Evolutionary conservation across 192 early-diverging fungal species (phyloP), one percentile per base, ranked within the genome.

Genomic region (Dissophora globulifera): DNA sequence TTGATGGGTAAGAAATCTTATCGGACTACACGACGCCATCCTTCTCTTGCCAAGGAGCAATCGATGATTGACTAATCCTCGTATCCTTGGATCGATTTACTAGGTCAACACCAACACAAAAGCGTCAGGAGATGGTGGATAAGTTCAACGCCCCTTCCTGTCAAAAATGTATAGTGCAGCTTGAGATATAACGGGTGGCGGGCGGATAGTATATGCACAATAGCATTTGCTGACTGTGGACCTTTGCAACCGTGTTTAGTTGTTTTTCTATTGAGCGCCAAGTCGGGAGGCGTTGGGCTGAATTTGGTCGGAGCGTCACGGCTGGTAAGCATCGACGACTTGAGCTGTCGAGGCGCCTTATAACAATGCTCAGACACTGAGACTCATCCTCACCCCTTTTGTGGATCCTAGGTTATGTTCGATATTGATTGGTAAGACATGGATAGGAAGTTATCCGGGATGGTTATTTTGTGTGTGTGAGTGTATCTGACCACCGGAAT

Each of bases 1-100:
- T 92, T 22, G 89, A 92, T 67, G 89, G 90, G 61, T 83, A 70
- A 29, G 80, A 48, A n/a, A n/a, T n/a, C n/a, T n/a, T n/a, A n/a
- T n/a, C n/a, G n/a, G n/a, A n/a, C n/a, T n/a, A n/a, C n/a, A n/a
- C n/a, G 5, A 20, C 46, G 9, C 46, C 8, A 6, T 40, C 38
- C 13, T 40, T 40, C 38, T 40, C 38, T 40, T n/a, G n/a, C n/a
- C n/a, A n/a, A n/a, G n/a, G n/a, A n/a, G n/a, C n/a, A n/a, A n/a
- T n/a, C n/a, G n/a, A n/a, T n/a, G n/a, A n/a, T n/a, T n/a, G n/a
- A n/a, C n/a, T n/a, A n/a, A n/a, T n/a, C n/a, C n/a, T n/a, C n/a
- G n/a, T n/a, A n/a, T n/a, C n/a, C n/a, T n/a, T n/a, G n/a, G n/a
- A n/a, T n/a, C n/a, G n/a, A n/a, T n/a, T n/a, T 27, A 16, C 23